These are phyloP conservation scores for Mycena albidolilacea DNA, from an alignment of 768 basidiomycete genomes.

Conservation along the genomic window DNA sequence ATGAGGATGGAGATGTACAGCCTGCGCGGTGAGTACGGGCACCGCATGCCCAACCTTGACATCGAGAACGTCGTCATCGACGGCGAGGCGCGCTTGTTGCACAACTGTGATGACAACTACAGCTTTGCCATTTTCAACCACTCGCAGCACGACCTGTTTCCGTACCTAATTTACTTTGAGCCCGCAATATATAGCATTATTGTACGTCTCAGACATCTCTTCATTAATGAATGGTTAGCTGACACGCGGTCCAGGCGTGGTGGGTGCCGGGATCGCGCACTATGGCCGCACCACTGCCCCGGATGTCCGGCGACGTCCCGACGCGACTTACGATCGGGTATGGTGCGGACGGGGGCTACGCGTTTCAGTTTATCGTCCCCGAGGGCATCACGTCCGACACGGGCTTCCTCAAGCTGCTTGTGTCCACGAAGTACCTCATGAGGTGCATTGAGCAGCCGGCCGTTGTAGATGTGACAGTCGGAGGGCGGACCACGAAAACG, in stretches of 20 bases:
- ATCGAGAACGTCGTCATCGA: constrained; percentile 24
- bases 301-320: constrained; percentile 1
- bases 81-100: too few species aligned
- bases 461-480: too few species aligned
- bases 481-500: too few species aligned
- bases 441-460: constrained; percentile 60
- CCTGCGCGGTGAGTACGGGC: constrained; percentile 7
- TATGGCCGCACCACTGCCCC: constrained; percentile 23
- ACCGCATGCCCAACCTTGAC: constrained; percentile 19
- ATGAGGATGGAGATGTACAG: constrained; percentile 31
- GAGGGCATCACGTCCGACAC: constrained; percentile 51
- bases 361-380: constrained; percentile 48
- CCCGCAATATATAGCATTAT: constrained; percentile 31
- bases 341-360: constrained; percentile 31
- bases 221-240: too few species aligned
- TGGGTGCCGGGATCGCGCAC: constrained; percentile 11
- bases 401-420: too few species aligned
- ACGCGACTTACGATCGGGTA: constrained; percentile 27
- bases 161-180: constrained; percentile 37
- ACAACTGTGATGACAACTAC: too few species aligned
- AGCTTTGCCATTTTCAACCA: constrained; percentile 35
- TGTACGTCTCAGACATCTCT: too few species aligned
- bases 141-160: constrained; percentile 31
- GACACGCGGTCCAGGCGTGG: constrained; percentile 23
- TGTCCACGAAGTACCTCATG: constrained; percentile 58